phyloP scores from a whole-genome alignment of 2,329 filamentous ascomycete genomes.

The Phyllosticta ampelicida region DNA sequence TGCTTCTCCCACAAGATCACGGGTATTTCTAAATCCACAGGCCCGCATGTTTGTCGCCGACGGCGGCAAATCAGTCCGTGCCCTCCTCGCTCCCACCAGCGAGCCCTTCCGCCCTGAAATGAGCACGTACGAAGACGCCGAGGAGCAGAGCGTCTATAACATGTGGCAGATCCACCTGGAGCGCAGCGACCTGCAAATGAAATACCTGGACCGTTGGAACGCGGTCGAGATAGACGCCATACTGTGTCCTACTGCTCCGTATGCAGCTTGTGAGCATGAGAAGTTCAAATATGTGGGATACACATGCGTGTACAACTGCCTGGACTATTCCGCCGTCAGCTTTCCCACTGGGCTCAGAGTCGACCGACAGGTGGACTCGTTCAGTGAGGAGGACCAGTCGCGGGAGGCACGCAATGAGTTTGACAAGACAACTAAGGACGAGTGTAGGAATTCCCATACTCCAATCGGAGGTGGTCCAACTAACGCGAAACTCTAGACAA shows the following conservation, averaged over 20 bases:
- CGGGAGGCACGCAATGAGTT: neutral
- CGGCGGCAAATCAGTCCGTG: constrained; percentile 37
- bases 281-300: constrained; percentile 28
- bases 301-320: constrained; percentile 37
- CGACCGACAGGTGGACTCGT: constrained; percentile 1
- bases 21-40: neutral
- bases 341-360: constrained; percentile 31
- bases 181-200: constrained; percentile 32
- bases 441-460: constrained; percentile 26
- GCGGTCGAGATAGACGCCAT: constrained; percentile 35
- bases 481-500: constrained; percentile 20
- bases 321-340: constrained; percentile 37
- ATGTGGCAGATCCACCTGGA: constrained; percentile 41
- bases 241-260: constrained; percentile 29
- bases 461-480: neutral
- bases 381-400: constrained; percentile 30
- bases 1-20: neutral
- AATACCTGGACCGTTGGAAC: constrained; percentile 37
- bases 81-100: constrained; percentile 29
- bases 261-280: constrained; percentile 12
- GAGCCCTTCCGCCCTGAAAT: constrained; percentile 42
- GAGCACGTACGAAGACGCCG: constrained; percentile 32
- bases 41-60: constrained; percentile 38
- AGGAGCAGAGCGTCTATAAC: constrained; percentile 33
- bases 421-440: constrained; percentile 21